A percentile compares a stretch with the other conserved stretches of the same genome.
Evolutionary conservation across 202 grass and related monocot genomes (phyloP).

Genomic region (Schoenoplectus tabernaemontani): DNA sequence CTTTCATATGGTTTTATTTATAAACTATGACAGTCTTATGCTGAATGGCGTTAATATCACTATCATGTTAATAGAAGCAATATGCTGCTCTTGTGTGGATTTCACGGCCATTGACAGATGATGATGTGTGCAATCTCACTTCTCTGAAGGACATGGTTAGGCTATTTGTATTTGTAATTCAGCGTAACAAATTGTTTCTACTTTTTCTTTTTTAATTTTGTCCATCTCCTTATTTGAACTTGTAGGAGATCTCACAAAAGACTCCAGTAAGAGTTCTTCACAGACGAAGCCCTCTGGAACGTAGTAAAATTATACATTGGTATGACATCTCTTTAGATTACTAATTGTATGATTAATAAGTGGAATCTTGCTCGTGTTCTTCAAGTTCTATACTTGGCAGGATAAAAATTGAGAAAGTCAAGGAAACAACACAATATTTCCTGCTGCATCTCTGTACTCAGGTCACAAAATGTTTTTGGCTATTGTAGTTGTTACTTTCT

Average conservation of each 20-base stretch:
- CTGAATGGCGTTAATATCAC: background rate
- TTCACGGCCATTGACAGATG: slow-evolving; percentile 48
- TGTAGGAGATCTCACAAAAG: slow-evolving; percentile 81
- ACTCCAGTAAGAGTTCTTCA: slow-evolving; percentile 89
- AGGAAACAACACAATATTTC: slow-evolving; percentile 53
- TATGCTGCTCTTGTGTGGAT: slow-evolving; percentile 95
- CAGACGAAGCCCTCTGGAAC: slow-evolving; percentile 75
- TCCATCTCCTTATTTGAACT: background rate
- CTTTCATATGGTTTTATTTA: background rate
- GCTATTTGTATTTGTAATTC: background rate
- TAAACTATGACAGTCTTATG: background rate
- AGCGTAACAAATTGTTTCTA: slow-evolving; percentile 5
- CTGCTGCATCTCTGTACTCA: slow-evolving; percentile 88
- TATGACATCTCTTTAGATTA: slow-evolving; percentile 27
- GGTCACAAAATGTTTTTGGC: slow-evolving; percentile 27
- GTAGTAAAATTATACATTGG: slow-evolving; percentile 83
- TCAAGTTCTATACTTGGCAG: slow-evolving; percentile 36
- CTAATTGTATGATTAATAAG: background rate
- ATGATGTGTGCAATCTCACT: slow-evolving; percentile 52
- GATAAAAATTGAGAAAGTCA: slow-evolving; percentile 79
- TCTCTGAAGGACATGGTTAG: slow-evolving; percentile 55
- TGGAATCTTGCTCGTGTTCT: background rate
- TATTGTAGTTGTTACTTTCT: background rate
- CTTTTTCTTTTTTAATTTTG: slow-evolving; percentile 4
- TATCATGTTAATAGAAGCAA: slow-evolving; percentile 48